Evolutionary conservation across 108 stramenopile species (phyloP).

Genomic region (Nitzschia putrida): DNA sequence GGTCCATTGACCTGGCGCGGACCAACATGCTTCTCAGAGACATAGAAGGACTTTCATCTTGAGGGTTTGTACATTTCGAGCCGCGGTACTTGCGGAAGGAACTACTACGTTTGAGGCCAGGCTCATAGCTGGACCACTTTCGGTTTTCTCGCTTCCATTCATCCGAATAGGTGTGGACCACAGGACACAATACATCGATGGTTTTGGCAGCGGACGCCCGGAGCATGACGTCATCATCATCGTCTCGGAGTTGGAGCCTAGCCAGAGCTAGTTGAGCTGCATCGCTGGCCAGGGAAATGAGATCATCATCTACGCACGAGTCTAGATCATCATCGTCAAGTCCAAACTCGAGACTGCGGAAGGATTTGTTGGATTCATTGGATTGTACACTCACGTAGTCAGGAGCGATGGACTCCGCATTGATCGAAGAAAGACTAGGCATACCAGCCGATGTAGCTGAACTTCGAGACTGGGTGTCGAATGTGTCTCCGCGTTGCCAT

Average conservation of each 20-base stretch:
- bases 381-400: not conserved
- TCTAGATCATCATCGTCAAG: not conserved
- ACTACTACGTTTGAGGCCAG: too few species aligned
- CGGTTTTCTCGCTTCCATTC: not conserved
- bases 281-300: conserved; percentile 2
- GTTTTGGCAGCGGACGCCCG: not conserved
- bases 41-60: too few species aligned
- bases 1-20: too few species aligned
- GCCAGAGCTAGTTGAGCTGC: not conserved
- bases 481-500: not conserved
- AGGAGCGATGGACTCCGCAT: conserved; percentile 1
- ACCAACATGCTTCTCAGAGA: too few species aligned
- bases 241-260: not conserved
- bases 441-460: not conserved
- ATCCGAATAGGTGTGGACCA: not conserved
- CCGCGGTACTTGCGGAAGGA: too few species aligned
- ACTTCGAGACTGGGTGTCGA: not conserved
- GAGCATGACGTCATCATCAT: not conserved
- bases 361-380: not conserved
- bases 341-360: too few species aligned
- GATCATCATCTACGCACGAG: not conserved
- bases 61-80: too few species aligned
- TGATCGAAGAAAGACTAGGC: conserved; percentile 14
- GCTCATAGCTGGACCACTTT: too few species aligned
- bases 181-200: not conserved